These are phyloP conservation scores for Ustulina deusta DNA, from an alignment of 2,329 filamentous ascomycete genomes.

Conservation along the genomic window DNA sequence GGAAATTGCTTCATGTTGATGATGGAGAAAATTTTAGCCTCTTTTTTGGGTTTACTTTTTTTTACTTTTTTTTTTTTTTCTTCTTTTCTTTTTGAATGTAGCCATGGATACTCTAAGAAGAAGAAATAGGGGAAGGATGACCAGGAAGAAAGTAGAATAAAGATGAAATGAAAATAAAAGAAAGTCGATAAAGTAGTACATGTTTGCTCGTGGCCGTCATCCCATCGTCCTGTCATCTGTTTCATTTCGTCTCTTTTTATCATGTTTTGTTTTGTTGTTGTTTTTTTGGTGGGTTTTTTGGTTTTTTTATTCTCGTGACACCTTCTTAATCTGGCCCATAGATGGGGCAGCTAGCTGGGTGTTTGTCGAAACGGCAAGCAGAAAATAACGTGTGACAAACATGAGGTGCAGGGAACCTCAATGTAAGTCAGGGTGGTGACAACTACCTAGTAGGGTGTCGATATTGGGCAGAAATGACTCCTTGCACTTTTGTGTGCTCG, in stretches of 20 bases:
- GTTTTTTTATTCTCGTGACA: not conserved
- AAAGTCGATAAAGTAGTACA: slow-evolving; percentile 24
- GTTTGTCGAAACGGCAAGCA: slow-evolving; percentile 3
- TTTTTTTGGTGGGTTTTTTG: not conserved
- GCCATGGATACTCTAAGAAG: too few species aligned
- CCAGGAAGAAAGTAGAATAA: not conserved
- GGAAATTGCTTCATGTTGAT: not conserved
- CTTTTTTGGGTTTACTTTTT: too few species aligned
- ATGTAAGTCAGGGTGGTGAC: not conserved
- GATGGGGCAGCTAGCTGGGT: not conserved
- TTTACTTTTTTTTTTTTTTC: too few species aligned
- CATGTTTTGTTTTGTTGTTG: not conserved
- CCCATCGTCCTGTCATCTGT: slow-evolving; percentile 12
- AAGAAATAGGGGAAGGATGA: slow-evolving; percentile 13
- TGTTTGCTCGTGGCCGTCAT: slow-evolving; percentile 24
- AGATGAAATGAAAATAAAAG: slow-evolving; percentile 1
- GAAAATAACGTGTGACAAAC: not conserved
- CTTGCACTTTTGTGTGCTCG: not conserved
- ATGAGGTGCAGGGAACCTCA: not conserved
- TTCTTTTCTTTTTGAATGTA: not conserved
- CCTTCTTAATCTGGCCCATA: not conserved
- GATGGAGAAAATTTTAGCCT: not conserved
- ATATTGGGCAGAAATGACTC: not conserved
- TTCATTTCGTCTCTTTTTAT: slow-evolving; percentile 7
- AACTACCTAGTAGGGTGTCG: not conserved